phyloP scores from a whole-genome alignment of 1,139 yeast genomes.

The Hansenula anomala region DNA sequence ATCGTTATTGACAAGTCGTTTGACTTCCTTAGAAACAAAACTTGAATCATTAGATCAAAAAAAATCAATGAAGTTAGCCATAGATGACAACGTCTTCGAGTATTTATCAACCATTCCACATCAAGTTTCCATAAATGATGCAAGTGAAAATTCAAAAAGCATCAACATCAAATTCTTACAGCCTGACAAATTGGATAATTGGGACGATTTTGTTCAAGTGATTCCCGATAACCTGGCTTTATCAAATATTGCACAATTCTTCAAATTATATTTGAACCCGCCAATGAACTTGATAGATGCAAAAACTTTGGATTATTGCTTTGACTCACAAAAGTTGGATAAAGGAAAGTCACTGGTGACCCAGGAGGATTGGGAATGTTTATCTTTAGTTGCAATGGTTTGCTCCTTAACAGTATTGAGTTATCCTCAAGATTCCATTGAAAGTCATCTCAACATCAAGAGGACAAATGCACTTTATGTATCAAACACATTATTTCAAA shows the following conservation, averaged over 20 bases:
- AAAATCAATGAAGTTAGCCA: neutral
- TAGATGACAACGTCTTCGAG: neutral
- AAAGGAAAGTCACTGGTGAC: neutral
- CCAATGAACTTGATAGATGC: neutral
- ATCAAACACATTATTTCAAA: conserved; percentile 12
- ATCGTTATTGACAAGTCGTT: neutral
- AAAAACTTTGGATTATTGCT: conserved; percentile 1
- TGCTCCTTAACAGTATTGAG: conserved; percentile 12
- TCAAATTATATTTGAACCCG: neutral
- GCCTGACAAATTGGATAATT: neutral
- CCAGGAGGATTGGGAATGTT: conserved; percentile 12
- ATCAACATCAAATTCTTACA: neutral
- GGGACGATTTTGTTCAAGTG: neutral
- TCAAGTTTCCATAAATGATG: neutral
- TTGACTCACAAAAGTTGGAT: neutral
- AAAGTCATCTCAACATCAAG: conserved; percentile 6
- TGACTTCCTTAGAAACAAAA: neutral
- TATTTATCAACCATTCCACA: neutral
- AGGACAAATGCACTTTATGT: conserved; percentile 4
- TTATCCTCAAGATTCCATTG: conserved; percentile 8
- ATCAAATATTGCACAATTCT: neutral
- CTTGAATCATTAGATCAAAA: neutral
- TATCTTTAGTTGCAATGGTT: conserved; percentile 14
- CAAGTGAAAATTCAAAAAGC: neutral
- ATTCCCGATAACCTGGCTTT: neutral